Evolutionary conservation across 2,329 filamentous ascomycete genomes (phyloP).

Genomic region (Teratosphaeria pseudoeucalypti): DNA sequence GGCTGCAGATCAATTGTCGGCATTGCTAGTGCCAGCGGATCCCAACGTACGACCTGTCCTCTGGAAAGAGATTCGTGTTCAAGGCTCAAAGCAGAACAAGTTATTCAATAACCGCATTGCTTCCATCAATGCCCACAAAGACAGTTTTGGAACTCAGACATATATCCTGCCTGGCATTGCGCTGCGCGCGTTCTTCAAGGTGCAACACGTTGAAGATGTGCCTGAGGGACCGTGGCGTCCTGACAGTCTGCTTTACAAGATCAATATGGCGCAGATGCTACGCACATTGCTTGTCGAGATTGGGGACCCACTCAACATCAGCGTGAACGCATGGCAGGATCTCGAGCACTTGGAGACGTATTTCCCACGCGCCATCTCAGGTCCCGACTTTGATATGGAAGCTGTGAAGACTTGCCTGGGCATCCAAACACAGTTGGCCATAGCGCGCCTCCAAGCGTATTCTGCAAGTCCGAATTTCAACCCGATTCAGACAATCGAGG

Average conservation of each 20-base stretch:
- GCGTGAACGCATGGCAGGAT: conserved; percentile 18
- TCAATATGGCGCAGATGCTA: conserved; percentile 35
- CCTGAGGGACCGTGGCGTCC: conserved; percentile 26
- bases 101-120: conserved; percentile 27
- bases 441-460: conserved; percentile 13
- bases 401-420: conserved; percentile 14
- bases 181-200: conserved; percentile 29
- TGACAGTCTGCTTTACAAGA: conserved; percentile 33
- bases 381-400: conserved; percentile 7
- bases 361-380: conserved; percentile 17
- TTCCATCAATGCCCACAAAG: conserved; percentile 25
- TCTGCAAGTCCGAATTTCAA: conserved; percentile 10
- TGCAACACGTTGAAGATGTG: conserved; percentile 13
- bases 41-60: conserved; percentile 12
- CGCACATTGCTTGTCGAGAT: conserved; percentile 26
- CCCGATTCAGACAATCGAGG: conserved; percentile 10
- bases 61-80: conserved; percentile 23
- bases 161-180: conserved; percentile 34
- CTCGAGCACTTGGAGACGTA: conserved; percentile 14
- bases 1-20: conserved; percentile 19
- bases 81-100: conserved; percentile 30
- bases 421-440: conserved; percentile 19
- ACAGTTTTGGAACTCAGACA: conserved; percentile 28
- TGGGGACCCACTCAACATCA: conserved; percentile 16
- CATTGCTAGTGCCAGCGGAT: conserved; percentile 19